Evolutionary conservation across 192 early-diverging fungal species (phyloP).

Genomic region (Coemansia sp.): DNA sequence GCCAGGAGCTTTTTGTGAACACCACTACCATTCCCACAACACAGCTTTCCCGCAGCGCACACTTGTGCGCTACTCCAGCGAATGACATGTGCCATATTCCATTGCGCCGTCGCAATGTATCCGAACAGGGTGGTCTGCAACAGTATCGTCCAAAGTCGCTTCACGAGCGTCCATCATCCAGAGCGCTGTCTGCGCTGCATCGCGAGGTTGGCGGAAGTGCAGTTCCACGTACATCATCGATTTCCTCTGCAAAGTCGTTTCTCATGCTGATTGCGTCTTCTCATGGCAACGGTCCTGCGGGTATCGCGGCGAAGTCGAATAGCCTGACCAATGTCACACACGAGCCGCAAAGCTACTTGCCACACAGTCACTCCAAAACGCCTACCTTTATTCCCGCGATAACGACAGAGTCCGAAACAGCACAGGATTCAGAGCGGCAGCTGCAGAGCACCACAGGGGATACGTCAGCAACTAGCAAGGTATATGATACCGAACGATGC

Average conservation of each 20-base stretch:
- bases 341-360: background rate
- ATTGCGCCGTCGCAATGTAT: background rate
- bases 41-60: background rate
- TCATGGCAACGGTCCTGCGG: background rate
- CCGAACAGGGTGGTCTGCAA: background rate
- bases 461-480: background rate
- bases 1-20: background rate
- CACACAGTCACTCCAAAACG: background rate
- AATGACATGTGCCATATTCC: background rate
- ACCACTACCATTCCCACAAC: constrained; percentile 1
- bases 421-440: constrained; percentile 5
- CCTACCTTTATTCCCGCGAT: constrained; percentile 17
- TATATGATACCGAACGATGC: background rate
- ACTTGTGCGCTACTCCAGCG: background rate
- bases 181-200: constrained; percentile 1
- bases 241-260: constrained; percentile 46
- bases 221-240: constrained; percentile 28
- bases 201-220: background rate
- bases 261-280: constrained; percentile 45
- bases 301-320: background rate
- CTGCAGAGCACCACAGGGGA: background rate
- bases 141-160: constrained; percentile 46
- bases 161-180: constrained; percentile 26
- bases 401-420: background rate
- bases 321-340: constrained; percentile 15